Evolutionary conservation across 768 basidiomycete genomes (phyloP).

Genomic region (Gyrodon lividus): DNA sequence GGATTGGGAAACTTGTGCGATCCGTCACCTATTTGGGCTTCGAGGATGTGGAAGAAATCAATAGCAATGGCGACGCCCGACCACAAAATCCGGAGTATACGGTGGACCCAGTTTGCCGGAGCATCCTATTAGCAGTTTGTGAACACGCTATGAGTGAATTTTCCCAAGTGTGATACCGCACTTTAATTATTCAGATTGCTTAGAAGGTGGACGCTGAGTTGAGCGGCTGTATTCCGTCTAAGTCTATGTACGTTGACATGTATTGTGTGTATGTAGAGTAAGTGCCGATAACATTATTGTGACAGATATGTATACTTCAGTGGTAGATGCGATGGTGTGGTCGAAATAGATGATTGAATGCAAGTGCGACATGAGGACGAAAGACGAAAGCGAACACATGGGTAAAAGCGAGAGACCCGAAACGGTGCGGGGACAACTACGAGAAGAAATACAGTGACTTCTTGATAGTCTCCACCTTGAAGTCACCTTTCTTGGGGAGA

Average conservation of each 20-base stretch:
- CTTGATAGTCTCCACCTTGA: conserved; percentile 81
- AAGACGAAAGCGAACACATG: background rate
- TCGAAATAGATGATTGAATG: background rate
- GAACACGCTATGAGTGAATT: conserved; percentile 20
- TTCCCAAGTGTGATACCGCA: background rate
- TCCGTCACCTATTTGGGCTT: background rate
- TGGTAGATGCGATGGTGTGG: background rate
- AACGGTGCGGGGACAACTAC: conserved; percentile 34
- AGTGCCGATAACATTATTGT: background rate
- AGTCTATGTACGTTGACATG: conserved; percentile 15
- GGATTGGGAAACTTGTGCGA: conserved; percentile 24
- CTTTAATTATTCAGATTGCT: too few relatives aligned
- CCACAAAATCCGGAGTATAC: background rate
- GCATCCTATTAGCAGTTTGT: conserved; percentile 30
- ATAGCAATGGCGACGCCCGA: background rate
- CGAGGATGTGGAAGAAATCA: background rate
- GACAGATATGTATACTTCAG: background rate
- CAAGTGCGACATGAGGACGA: background rate
- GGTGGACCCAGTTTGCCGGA: conserved; percentile 23
- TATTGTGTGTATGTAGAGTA: background rate
- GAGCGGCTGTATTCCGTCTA: background rate
- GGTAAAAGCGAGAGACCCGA: background rate
- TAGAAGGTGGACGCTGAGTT: background rate
- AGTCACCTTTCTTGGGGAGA: conserved; percentile 80
- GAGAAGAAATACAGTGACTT: conserved; percentile 93